Percentiles rank a stretch among this genome's conserved stretches.
phyloP scores from a whole-genome alignment of 371 early-diverging fungal genomes.

The Actinomortierella wolfii region DNA sequence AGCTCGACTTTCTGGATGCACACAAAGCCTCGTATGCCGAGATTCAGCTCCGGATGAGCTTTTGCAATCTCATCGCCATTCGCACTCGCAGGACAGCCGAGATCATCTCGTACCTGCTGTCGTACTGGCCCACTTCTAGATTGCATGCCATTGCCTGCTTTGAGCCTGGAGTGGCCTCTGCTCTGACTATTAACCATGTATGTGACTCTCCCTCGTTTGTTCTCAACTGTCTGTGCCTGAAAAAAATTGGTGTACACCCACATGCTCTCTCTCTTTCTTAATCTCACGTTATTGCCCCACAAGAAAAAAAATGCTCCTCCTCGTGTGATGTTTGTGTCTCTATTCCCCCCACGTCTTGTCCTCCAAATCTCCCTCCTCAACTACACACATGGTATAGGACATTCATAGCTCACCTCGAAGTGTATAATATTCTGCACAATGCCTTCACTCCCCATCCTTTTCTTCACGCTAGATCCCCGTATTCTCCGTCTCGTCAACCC shows the following conservation, averaged over 20 bases:
- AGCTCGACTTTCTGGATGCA: conserved; percentile 44
- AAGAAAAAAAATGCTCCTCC: too few species aligned
- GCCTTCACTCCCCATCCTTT: neutral
- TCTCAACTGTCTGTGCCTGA: too few species aligned
- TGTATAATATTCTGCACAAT: too few species aligned
- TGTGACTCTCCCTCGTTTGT: conserved; percentile 1
- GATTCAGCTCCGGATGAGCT: conserved; percentile 45
- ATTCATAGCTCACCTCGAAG: too few species aligned
- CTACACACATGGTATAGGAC: too few species aligned
- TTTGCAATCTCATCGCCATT: conserved; percentile 46
- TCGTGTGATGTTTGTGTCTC: too few species aligned
- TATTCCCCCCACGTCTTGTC: neutral
- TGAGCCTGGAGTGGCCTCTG: conserved; percentile 42
- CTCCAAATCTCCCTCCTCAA: neutral
- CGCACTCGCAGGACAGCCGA: conserved; percentile 45
- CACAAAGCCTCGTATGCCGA: conserved; percentile 46
- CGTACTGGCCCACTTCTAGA: conserved; percentile 47
- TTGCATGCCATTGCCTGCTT: conserved; percentile 46
- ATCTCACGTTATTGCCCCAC: neutral
- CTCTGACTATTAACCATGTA: conserved; percentile 42
- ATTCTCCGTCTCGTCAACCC: conserved; percentile 35
- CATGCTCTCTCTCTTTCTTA: neutral
- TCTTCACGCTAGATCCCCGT: conserved; percentile 30
- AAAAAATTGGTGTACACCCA: neutral
- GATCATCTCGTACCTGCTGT: conserved; percentile 46